Conservation (phyloP, 805 yeast genomes). For the Kuraishia capsulata region DNA sequence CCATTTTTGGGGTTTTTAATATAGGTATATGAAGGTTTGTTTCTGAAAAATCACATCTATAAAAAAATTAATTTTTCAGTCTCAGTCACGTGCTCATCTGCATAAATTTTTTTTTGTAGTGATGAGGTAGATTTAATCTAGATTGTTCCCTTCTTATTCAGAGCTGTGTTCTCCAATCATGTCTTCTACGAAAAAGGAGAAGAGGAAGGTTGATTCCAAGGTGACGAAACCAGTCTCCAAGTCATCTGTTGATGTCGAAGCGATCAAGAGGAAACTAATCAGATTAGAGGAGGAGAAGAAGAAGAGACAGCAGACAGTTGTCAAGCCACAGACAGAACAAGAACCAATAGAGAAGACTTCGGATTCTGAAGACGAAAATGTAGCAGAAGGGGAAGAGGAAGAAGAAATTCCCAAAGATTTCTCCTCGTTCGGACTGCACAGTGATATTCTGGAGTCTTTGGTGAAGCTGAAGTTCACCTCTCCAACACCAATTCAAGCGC, state of each 20-base stretch:
- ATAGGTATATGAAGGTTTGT: no score
- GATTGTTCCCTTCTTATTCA: no score
- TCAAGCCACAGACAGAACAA: constrained; percentile 2
- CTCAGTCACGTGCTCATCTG: not conserved
- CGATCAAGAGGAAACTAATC: constrained; percentile 18
- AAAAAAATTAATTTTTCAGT: no score
- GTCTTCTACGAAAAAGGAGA: no score
- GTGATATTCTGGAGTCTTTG: constrained; percentile 75
- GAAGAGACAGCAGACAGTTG: not conserved
- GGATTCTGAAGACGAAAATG: constrained; percentile 5
- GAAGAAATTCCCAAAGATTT: constrained; percentile 25
- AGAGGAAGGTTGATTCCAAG: no score
- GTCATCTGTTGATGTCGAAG: constrained; percentile 16
- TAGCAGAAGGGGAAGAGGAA: constrained; percentile 5
- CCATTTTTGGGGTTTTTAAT: constrained; percentile 5
- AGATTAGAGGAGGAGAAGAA: constrained; percentile 6
- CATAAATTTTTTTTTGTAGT: no score
- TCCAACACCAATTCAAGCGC: constrained; percentile 93
- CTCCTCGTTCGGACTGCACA: constrained; percentile 54
- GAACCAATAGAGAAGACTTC: constrained; percentile 5
- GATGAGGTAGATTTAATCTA: no score
- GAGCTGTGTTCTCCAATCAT: no score
- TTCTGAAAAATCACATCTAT: no score
- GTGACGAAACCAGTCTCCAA: constrained; percentile 7
- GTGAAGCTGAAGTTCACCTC: constrained; percentile 60